These are phyloP conservation scores for Fraxinus velutina DNA, from an alignment of 305 asterid species.

Conservation along the genomic window DNA sequence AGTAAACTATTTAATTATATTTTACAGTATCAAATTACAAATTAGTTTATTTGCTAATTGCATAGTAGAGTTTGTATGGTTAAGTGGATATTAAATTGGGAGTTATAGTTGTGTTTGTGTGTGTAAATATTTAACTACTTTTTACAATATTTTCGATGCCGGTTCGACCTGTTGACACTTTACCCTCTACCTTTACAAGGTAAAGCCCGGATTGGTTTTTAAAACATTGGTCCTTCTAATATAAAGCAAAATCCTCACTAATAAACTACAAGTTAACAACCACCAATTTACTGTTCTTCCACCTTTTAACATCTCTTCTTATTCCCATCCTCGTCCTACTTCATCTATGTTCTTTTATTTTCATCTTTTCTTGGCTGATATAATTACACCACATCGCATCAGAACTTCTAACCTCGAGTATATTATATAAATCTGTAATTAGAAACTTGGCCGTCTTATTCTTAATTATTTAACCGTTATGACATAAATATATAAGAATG, in stretches of 20 bases:
- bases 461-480: neutral
- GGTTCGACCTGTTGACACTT: neutral
- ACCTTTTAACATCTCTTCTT: neutral
- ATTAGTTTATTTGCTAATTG: neutral
- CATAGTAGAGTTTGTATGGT: neutral
- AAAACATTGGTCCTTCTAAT: neutral
- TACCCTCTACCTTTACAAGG: neutral
- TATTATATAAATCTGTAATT: neutral
- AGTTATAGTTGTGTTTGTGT: neutral
- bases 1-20: neutral
- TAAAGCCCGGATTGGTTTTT: neutral
- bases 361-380: conserved; percentile 8
- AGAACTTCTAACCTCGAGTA: neutral
- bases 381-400: neutral
- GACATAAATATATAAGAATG: neutral
- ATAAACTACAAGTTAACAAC: neutral
- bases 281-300: conserved; percentile 8
- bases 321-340: neutral
- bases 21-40: neutral
- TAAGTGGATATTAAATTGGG: neutral
- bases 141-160: neutral
- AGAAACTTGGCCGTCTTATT: neutral
- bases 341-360: neutral
- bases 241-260: neutral
- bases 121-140: neutral